Evolutionary conservation across 257 asterid genomes (phyloP), one percentile per base, ranked within the genome.

Genomic region (Mitragyna speciosa): DNA sequence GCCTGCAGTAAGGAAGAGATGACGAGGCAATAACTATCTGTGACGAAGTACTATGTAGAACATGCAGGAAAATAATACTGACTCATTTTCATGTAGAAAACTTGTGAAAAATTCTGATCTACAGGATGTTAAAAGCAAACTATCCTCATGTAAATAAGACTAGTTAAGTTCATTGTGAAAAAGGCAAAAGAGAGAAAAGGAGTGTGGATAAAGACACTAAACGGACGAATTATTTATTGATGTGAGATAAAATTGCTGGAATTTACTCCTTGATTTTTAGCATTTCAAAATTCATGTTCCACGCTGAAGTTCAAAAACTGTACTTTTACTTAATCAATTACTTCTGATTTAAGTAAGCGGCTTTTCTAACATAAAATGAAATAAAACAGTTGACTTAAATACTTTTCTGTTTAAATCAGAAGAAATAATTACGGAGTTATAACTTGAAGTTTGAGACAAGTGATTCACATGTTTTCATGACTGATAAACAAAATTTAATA

Each of bases 1-100:
- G 98, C 97, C 98, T 94, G 77, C 58, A 82, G 73, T 81, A 82
- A 58, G n/a, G 69, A 56, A 73, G 36, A 82, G 79, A 52, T 30
- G 69, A 80, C 43, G 41, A 26, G 48, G 64, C 65, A 56, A 36
- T 19, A 30, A 45, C 20, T 68, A 58, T 2, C 6, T 1, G 11
- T 12, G 30, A 14, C 63, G n/a, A 7, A 47, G 33, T 9, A 24
- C 17, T 39, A 22, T n/a, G 47, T 36, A 79, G 15, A 78, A 45
- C 20, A 3, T 31, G 30, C 33, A 19, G 19, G 70, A 12, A 66
- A 67, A 48, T 0, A 63, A 10, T 5, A 4, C 7, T 31, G 41
- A 43, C 12, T 43, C 36, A 19, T 70, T 33, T 22, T 7, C 19
- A 68, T 24, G 36, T 39, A n/a, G 7, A 76, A 74, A 26, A 41